These are phyloP conservation scores for Apiospora rasikravindrae DNA, from an alignment of 2,329 filamentous ascomycete genomes.

Conservation along the genomic window DNA sequence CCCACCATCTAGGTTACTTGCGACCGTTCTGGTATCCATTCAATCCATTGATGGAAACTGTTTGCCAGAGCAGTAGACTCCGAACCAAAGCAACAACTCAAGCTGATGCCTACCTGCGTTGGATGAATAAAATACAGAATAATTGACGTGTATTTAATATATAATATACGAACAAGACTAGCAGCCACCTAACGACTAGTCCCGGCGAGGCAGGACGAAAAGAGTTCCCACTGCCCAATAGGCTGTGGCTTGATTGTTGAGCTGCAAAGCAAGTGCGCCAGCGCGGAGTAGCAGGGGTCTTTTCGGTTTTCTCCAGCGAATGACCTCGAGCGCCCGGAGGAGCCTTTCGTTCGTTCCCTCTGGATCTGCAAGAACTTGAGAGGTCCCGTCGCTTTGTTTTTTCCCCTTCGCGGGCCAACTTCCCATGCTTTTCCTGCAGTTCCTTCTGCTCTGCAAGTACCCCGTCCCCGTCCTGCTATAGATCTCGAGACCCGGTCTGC, in stretches of 20 bases:
- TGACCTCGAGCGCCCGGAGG: constrained; percentile 25
- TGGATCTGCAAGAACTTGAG: constrained; percentile 16
- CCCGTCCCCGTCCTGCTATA: not conserved
- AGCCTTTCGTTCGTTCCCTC: constrained; percentile 27
- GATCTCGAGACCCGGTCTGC: not conserved
- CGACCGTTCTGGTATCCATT: not conserved
- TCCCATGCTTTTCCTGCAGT: constrained; percentile 2
- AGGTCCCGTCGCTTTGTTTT: constrained; percentile 11
- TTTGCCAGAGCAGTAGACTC: not conserved
- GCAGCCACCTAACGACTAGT: not conserved
- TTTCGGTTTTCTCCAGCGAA: constrained; percentile 32
- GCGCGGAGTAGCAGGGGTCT: constrained; percentile 22
- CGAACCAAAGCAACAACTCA: not conserved
- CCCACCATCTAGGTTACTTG: not conserved
- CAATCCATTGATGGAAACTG: not conserved
- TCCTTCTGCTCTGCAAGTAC: not conserved
- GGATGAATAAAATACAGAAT: not conserved
- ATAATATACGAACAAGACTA: not conserved
- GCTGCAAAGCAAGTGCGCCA: constrained; percentile 19
- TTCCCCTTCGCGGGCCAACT: constrained; percentile 4
- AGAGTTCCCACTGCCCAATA: constrained; percentile 8
- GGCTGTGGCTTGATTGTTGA: constrained; percentile 21
- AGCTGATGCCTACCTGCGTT: not conserved
- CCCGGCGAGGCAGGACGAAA: constrained; percentile 7
- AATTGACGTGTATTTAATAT: not conserved